Percentiles rank a stretch among this genome's conserved stretches.
Conservation (phyloP, 768 basidiomycete species). For the Termitomyces sp. region DNA sequence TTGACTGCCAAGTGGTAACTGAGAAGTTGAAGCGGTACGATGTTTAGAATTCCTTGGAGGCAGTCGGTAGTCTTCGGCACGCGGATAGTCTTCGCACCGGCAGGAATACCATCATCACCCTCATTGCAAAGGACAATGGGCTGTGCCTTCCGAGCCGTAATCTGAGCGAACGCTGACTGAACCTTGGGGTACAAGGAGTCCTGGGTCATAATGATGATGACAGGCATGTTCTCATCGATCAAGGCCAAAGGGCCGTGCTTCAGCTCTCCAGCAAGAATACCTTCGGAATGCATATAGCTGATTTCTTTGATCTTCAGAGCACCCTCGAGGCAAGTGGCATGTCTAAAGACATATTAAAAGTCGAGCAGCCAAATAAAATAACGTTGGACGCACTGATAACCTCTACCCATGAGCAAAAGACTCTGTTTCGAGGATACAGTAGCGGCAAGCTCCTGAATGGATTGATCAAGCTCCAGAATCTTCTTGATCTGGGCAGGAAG, state of each 20-base stretch:
- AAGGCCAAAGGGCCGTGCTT: conserved; percentile 98
- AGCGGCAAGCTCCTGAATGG: conserved; percentile 78
- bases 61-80: conserved; percentile 94
- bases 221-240: conserved; percentile 97
- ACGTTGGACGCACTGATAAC: conserved; percentile 72
- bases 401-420: conserved; percentile 94
- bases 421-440: conserved; percentile 78
- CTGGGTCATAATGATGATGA: conserved; percentile 99
- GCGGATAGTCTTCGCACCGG: conserved; percentile 80
- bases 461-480: conserved; percentile 74
- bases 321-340: conserved; percentile 96
- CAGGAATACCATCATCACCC: conserved; percentile 73
- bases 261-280: conserved; percentile 96
- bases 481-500: conserved; percentile 86
- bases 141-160: conserved; percentile 94
- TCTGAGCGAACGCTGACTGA: conserved; percentile 92
- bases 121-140: conserved; percentile 96
- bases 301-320: conserved; percentile 99
- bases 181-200: conserved; percentile 99
- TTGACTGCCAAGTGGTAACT: conserved; percentile 95
- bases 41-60: conserved; percentile 92
- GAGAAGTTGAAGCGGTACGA: conserved; percentile 92
- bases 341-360: conserved; percentile 30
- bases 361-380: neutral
- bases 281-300: conserved; percentile 85